Percentiles rank a stretch among this genome's conserved stretches.
Conservation (phyloP, 139 green algal species). For the Chlorella vulgaris region DNA sequence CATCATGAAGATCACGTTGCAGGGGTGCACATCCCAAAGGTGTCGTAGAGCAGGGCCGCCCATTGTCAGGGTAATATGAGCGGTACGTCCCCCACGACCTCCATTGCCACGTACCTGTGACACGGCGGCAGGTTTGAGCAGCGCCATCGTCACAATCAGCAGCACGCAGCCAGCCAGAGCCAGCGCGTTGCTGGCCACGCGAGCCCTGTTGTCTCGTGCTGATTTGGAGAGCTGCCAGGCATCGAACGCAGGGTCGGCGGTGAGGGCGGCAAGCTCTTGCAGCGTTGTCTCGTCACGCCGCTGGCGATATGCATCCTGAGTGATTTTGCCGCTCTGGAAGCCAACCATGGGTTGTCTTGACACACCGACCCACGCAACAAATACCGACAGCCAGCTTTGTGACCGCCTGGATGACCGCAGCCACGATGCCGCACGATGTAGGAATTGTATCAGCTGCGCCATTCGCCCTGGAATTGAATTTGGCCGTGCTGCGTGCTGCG, state of each 20-base stretch:
- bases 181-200: conserved; percentile 59
- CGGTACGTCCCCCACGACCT: conserved; percentile 70
- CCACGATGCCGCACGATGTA: too few relatives aligned
- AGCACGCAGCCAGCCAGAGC: conserved; percentile 69
- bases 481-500: too few relatives aligned
- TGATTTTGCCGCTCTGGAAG: conserved; percentile 9
- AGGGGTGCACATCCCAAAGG: too few relatives aligned
- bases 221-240: conserved; percentile 8
- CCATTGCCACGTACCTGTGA: background rate
- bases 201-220: conserved; percentile 32
- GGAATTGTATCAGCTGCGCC: too few relatives aligned
- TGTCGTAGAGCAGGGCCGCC: too few relatives aligned
- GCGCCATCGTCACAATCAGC: conserved; percentile 31
- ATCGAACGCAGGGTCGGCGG: conserved; percentile 9
- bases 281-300: background rate
- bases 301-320: background rate
- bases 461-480: too few relatives aligned
- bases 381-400: too few relatives aligned
- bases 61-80: too few relatives aligned
- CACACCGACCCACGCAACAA: too few relatives aligned
- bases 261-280: conserved; percentile 23
- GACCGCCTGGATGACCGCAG: too few relatives aligned
- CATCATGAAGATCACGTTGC: too few relatives aligned
- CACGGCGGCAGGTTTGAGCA: background rate
- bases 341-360: background rate